Percentiles rank a stretch among this genome's conserved stretches.
These are phyloP conservation scores for Trichosporon ovoides DNA, from an alignment of 1,284 basidiomycete genomes.

Conservation along the genomic window DNA sequence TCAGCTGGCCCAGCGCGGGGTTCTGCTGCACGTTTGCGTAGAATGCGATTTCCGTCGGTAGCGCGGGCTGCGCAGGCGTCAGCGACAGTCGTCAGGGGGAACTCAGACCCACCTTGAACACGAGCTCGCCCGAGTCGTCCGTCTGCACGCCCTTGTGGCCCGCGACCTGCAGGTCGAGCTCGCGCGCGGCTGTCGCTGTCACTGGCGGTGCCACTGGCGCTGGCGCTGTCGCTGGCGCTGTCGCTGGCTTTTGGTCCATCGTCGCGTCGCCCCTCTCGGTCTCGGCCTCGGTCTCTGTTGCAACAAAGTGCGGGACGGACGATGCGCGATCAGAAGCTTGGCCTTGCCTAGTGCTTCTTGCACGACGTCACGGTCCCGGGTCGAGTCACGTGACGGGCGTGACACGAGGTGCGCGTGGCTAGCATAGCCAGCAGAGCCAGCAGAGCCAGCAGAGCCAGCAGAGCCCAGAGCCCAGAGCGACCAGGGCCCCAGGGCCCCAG, in stretches of 20 bases:
- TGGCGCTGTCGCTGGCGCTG: background rate
- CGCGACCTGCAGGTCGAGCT: constrained; percentile 67
- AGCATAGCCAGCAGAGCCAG: too few species aligned
- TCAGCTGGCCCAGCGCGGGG: constrained; percentile 30
- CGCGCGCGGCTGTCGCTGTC: background rate
- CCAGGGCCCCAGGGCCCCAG: too few species aligned
- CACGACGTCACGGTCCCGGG: background rate
- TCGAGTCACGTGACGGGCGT: background rate
- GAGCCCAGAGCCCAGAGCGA: too few species aligned
- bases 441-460: too few species aligned
- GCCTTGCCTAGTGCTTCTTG: background rate
- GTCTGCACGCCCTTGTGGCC: constrained; percentile 75
- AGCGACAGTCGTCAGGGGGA: background rate
- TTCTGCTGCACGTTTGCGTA: constrained; percentile 61
- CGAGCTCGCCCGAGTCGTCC: constrained; percentile 66
- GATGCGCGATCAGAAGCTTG: too few species aligned
- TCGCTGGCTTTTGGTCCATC: too few species aligned
- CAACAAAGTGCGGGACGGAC: too few species aligned
- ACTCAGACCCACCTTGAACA: constrained; percentile 61
- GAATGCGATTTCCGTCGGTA: constrained; percentile 69
- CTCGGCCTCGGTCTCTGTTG: too few species aligned
- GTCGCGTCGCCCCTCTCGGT: too few species aligned
- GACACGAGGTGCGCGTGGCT: too few species aligned
- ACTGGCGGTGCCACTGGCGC: background rate
- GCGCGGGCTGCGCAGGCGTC: constrained; percentile 54